These are phyloP conservation scores for Ogataea sp. DNA, from an alignment of 805 yeast genomes.

Conservation along the genomic window DNA sequence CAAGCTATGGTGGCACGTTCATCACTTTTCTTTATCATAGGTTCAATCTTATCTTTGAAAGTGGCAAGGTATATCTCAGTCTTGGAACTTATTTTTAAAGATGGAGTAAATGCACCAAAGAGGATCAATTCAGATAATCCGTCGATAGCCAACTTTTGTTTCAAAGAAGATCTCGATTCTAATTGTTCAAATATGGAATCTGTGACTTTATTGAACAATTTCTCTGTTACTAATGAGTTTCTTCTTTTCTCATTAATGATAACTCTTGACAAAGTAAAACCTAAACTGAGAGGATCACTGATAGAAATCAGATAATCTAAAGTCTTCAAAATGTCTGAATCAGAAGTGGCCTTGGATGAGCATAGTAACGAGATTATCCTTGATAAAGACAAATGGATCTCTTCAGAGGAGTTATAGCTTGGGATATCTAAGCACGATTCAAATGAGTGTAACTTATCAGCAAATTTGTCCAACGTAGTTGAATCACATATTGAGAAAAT, in stretches of 20 bases:
- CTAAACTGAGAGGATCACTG: slow-evolving; percentile 23
- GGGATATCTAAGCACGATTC: slow-evolving; percentile 7
- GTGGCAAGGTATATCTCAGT: slow-evolving; percentile 13
- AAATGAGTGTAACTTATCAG: slow-evolving; percentile 8
- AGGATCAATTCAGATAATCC: slow-evolving; percentile 34
- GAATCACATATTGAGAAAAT: slow-evolving; percentile 17
- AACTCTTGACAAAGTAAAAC: slow-evolving; percentile 39
- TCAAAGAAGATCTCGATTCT: slow-evolving; percentile 10
- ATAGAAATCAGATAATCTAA: slow-evolving; percentile 5
- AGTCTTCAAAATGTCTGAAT: slow-evolving; percentile 4
- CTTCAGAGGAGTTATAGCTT: slow-evolving; percentile 14
- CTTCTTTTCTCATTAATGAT: slow-evolving; percentile 21
- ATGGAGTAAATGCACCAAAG: slow-evolving; percentile 39
- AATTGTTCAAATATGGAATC: slow-evolving; percentile 6
- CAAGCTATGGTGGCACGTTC: slow-evolving; percentile 53
- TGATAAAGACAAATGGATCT: slow-evolving; percentile 13
- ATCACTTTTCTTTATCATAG: slow-evolving; percentile 43
- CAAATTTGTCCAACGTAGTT: slow-evolving; percentile 8
- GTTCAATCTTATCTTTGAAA: slow-evolving; percentile 23
- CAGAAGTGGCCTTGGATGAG: slow-evolving; percentile 28
- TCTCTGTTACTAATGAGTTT: slow-evolving; percentile 7
- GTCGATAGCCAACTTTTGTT: slow-evolving; percentile 26
- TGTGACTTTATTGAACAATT: slow-evolving; percentile 3
- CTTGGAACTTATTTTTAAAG: slow-evolving; percentile 5
- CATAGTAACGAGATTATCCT: slow-evolving; percentile 20